A percentile compares a stretch with the other conserved stretches of the same genome.
phyloP scores from a whole-genome alignment of 768 basidiomycete genomes.

The Strobilomyces confusus region DNA sequence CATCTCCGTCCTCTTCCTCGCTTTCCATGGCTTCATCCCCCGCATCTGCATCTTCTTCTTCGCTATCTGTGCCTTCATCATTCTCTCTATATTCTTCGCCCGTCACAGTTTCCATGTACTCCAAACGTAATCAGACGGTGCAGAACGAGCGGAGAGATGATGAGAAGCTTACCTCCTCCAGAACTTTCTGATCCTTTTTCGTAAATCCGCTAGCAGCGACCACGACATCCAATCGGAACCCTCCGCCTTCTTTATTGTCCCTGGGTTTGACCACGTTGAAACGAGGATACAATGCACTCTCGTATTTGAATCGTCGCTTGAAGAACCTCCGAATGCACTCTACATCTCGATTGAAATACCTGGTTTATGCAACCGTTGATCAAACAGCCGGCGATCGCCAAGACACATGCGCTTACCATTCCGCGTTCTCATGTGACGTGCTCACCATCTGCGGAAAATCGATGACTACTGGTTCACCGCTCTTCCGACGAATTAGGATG shows the following conservation, averaged over 20 bases:
- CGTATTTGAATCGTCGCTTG: slow-evolving; percentile 85
- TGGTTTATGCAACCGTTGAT: slow-evolving; percentile 30
- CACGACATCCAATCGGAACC: slow-evolving; percentile 79
- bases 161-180: slow-evolving; percentile 70
- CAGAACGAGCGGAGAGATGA: slow-evolving; percentile 17
- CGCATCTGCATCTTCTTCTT: slow-evolving; percentile 37
- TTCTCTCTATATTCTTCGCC: slow-evolving; percentile 33
- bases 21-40: slow-evolving; percentile 30
- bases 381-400: slow-evolving; percentile 10
- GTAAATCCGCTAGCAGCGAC: slow-evolving; percentile 95
- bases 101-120: slow-evolving; percentile 66
- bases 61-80: slow-evolving; percentile 26
- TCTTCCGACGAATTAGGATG: slow-evolving; percentile 81
- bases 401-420: slow-evolving; percentile 59
- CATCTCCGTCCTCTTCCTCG: slow-evolving; percentile 31
- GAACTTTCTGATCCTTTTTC: slow-evolving; percentile 70
- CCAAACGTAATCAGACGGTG: slow-evolving; percentile 20
- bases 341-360: slow-evolving; percentile 99
- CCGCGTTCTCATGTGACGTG: slow-evolving; percentile 93
- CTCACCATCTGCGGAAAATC: slow-evolving; percentile 99
- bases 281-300: slow-evolving; percentile 82
- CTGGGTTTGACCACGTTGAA: slow-evolving; percentile 50
- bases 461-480: slow-evolving; percentile 81
- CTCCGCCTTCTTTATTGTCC: slow-evolving; percentile 38
- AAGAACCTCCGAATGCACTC: slow-evolving; percentile 95